These are phyloP conservation scores for Arxiozyma telluris DNA, from an alignment of 1,139 yeast genomes.

Conservation along the genomic window DNA sequence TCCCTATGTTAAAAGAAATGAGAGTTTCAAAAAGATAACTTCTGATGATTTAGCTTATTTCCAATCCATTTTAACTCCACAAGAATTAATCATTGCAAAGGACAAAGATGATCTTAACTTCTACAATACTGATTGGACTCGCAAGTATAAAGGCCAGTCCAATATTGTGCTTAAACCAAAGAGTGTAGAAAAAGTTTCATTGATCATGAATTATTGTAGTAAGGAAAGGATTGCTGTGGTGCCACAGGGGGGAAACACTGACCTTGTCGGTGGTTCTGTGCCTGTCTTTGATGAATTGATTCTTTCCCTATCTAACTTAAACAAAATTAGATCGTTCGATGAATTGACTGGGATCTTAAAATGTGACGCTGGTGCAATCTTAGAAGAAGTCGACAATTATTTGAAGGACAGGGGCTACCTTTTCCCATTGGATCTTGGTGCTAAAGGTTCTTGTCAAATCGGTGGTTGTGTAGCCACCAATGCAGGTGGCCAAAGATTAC, in stretches of 20 bases:
- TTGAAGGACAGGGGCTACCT: conserved; percentile 76
- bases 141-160: conserved; percentile 85
- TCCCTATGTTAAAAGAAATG: conserved; percentile 43
- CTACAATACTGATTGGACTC: conserved; percentile 93
- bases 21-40: conserved; percentile 39
- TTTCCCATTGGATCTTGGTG: conserved; percentile 92
- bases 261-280: conserved; percentile 89
- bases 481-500: conserved; percentile 87
- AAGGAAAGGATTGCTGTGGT: conserved; percentile 73
- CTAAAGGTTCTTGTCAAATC: conserved; percentile 93
- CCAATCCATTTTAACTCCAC: conserved; percentile 44
- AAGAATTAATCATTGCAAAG: conserved; percentile 41
- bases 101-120: conserved; percentile 56
- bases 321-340: conserved; percentile 76
- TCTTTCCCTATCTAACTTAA: conserved; percentile 58
- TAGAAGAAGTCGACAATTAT: conserved; percentile 76
- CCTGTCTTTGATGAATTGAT: conserved; percentile 91
- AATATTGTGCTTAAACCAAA: conserved; percentile 77
- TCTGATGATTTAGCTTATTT: conserved; percentile 56
- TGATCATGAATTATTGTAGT: conserved; percentile 75
- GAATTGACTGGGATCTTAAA: conserved; percentile 75
- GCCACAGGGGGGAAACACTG: conserved; percentile 97
- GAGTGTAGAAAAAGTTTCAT: conserved; percentile 66
- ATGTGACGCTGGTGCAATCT: conserved; percentile 83
- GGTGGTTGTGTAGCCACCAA: conserved; percentile 96